Base-by-base conservation (phyloP, 768 basidiomycete genomes). In the Butyriboletus loyo region DNA sequence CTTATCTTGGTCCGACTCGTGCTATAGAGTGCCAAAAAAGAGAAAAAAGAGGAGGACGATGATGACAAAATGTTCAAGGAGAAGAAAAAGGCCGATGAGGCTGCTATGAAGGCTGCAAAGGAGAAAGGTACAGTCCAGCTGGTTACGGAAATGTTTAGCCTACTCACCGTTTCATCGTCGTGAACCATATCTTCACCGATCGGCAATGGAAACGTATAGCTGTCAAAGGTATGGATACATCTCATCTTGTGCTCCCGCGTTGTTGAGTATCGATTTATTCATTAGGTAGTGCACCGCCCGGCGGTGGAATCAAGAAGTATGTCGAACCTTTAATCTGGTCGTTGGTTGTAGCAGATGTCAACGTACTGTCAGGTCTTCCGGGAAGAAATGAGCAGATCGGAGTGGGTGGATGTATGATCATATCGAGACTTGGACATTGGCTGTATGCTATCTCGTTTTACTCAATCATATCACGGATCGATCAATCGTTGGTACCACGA, bases 281-380 rank as follows among this genome's bases (percentile, higher is more conserved):
- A 22, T 41, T 46, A 89, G 89, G 81, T 56, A 89, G 89, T 21
- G 43, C 43, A 38, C 74, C 86, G 10, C 77, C 84, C 48, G 83
- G 82, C 19, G 76, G 80, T 39, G 89, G 91, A 24, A 90, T 92
- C 78, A 92, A 92, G 81, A 92, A 92, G 90, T 91, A 71, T 61
- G 86, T 77, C 25, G 48, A 46, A 44, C 19, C 19, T 56, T 35
- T 41, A 22, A 19, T 35, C 46, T 22, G 21, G 28, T 38, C 39
- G 41, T 39, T 51, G 30, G 52, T 51, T 43, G 46, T 13, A 34
- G 50, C 50, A 21, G 31, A 49, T 37, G 31, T 40, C 52, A 46
- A 56, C 28, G 34, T 25, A 44, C 57, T 30, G 22, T 32, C 62
- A 87, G 86, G 68, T 87, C 85, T 45, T 86, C 85, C 32, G 83